phyloP scores from a whole-genome alignment of 2,329 filamentous ascomycete genomes.

The Hypoxylon sp. region DNA sequence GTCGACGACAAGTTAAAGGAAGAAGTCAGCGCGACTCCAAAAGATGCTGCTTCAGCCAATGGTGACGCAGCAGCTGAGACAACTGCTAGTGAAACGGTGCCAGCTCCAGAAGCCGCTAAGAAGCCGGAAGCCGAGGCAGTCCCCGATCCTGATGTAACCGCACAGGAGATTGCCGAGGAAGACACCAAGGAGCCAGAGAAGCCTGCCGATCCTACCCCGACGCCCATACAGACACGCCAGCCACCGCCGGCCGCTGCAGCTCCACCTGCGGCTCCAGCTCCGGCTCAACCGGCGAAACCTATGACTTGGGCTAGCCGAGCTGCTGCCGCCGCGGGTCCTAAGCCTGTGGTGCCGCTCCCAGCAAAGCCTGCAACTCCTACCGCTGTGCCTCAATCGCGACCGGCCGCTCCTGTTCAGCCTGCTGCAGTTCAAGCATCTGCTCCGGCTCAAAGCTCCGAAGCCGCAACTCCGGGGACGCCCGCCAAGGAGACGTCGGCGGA shows the following conservation, averaged over 20 bases:
- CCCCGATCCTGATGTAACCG: conserved; percentile 66
- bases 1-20: conserved; percentile 82
- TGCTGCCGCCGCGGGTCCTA: conserved; percentile 70
- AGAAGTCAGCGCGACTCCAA: conserved; percentile 64
- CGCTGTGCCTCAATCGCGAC: conserved; percentile 32
- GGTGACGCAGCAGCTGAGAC: conserved; percentile 57
- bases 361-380: conserved; percentile 34
- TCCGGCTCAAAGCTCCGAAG: conserved; percentile 54
- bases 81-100: conserved; percentile 53
- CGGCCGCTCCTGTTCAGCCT: conserved; percentile 57
- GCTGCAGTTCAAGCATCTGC: conserved; percentile 65
- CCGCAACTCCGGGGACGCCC: conserved; percentile 51
- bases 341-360: conserved; percentile 60
- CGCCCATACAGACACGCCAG: conserved; percentile 64
- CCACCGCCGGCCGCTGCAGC: conserved; percentile 58
- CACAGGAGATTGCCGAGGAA: conserved; percentile 69
- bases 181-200: conserved; percentile 72
- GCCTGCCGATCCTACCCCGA: conserved; percentile 74
- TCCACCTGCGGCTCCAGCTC: conserved; percentile 64
- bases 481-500: conserved; percentile 72
- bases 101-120: conserved; percentile 50
- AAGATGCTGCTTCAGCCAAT: conserved; percentile 60
- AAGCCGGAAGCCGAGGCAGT: conserved; percentile 51
- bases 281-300: conserved; percentile 68
- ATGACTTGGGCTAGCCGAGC: conserved; percentile 82